Evolutionary conservation across 2,329 filamentous ascomycete genomes (phyloP).

Genomic region (Aspergillus sp.): DNA sequence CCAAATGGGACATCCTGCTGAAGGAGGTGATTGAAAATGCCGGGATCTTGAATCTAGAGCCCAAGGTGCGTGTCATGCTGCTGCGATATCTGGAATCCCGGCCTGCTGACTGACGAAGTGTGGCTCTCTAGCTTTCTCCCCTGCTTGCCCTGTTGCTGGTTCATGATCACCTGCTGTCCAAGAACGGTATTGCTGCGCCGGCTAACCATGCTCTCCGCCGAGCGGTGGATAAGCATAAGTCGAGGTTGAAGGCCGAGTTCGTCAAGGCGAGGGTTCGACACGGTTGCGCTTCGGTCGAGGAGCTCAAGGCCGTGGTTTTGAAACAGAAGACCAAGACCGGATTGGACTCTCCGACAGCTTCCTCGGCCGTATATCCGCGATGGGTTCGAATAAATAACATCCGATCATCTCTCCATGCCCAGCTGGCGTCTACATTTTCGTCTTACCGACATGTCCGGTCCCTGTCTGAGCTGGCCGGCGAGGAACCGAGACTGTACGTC

Average conservation of each 20-base stretch:
- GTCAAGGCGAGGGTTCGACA: constrained; percentile 67
- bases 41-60: constrained; percentile 66
- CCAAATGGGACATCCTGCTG: constrained; percentile 81
- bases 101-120: constrained; percentile 32
- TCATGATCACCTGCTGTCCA: constrained; percentile 77
- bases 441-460: constrained; percentile 49
- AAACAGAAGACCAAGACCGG: constrained; percentile 33
- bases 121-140: constrained; percentile 58
- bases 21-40: constrained; percentile 83
- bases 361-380: constrained; percentile 54
- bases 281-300: constrained; percentile 58
- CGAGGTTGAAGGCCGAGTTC: constrained; percentile 69
- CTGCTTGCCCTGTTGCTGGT: constrained; percentile 69
- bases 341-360: constrained; percentile 30
- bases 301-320: constrained; percentile 40
- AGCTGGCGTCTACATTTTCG: constrained; percentile 66
- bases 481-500: constrained; percentile 47
- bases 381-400: constrained; percentile 87
- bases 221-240: constrained; percentile 71
- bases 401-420: constrained; percentile 58
- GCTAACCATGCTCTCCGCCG: constrained; percentile 67
- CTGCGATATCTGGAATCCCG: constrained; percentile 5
- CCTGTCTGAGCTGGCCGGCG: constrained; percentile 48
- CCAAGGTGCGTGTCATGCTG: constrained; percentile 55
- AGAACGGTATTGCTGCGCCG: constrained; percentile 72